Evolutionary conservation across 371 early-diverging fungal species (phyloP), one percentile per base, ranked within the genome.

Genomic region (Neoconidiobolus thromboides): DNA sequence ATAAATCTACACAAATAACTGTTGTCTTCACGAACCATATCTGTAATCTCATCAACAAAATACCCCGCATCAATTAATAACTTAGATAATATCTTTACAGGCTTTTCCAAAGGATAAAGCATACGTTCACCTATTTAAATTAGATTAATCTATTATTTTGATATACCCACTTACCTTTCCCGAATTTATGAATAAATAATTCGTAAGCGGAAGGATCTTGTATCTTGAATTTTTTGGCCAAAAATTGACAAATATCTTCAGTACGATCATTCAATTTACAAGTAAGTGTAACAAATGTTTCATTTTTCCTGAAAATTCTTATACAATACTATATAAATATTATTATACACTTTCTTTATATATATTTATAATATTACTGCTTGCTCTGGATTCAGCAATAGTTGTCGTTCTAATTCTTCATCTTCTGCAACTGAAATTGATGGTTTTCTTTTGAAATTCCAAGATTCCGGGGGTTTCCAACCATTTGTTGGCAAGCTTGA

Each of bases 1-100:
- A 76, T 76, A 62, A 89, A 87, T 37, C 85, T 80, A 64, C 80
- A 78, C 14, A 89, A 62, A 55, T 89, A 88, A 40, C 86, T 83
- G 64, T 88, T 85, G 62, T 91, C 90, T 60, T 90, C 91, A 60
- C 89, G 73, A 2, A 82, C 84, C 5, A 86, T 70, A 43, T 81
- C 77, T 57, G 85, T 80, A 15, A 91, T 71, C 57, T 76, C 80
- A 66, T 90, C 89, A 46, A 78, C 71, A 3, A 78, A 77, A 57
- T 89, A 89, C 3, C 90, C 90, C 63, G 83, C 80, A 62, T 85
- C 82, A 61, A 79, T 76, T 41, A 89, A 63, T n/a, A 79, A 68
- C 39, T 62, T 71, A 61, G 82, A 81, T 55, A 85, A 76, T 5
- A 87, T 82, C 42, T 74, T 72, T 6, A 83, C 73, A 0, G 90